Conservation (phyloP, 1,139 yeast genomes). For the Casaregolazyma lundiana region DNA sequence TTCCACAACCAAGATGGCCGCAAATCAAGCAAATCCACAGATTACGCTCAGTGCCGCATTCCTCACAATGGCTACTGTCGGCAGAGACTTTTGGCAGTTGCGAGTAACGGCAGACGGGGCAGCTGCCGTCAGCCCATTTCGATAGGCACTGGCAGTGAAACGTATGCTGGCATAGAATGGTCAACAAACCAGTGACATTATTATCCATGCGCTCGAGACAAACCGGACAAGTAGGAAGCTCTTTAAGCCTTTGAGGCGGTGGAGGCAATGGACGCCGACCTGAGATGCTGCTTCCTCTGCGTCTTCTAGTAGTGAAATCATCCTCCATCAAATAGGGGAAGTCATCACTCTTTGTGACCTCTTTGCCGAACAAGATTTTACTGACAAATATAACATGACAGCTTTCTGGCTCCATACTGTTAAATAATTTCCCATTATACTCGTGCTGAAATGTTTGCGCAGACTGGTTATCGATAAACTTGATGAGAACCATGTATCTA, state of each 20-base stretch:
- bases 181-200: conserved; percentile 70
- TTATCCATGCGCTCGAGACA: conserved; percentile 89
- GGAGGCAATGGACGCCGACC: conserved; percentile 30
- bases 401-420: conserved; percentile 82
- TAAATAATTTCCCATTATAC: conserved; percentile 73
- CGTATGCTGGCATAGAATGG: conserved; percentile 91
- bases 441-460: conserved; percentile 62
- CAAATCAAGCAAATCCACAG: conserved; percentile 90
- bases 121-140: conserved; percentile 86
- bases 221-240: conserved; percentile 90
- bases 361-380: conserved; percentile 39
- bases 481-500: conserved; percentile 71
- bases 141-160: conserved; percentile 87
- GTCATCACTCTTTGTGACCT: conserved; percentile 23
- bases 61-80: conserved; percentile 33
- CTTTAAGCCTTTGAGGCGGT: conserved; percentile 40
- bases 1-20: conserved; percentile 85
- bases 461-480: conserved; percentile 52
- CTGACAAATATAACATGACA: conserved; percentile 69
- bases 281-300: conserved; percentile 2
- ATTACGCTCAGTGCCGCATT: conserved; percentile 62
- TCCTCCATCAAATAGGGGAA: conserved; percentile 69
- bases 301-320: conserved; percentile 51
- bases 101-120: conserved; percentile 89
- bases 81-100: conserved; percentile 30